phyloP scores from a whole-genome alignment of 257 asterid species.

The Rhazya stricta region DNA sequence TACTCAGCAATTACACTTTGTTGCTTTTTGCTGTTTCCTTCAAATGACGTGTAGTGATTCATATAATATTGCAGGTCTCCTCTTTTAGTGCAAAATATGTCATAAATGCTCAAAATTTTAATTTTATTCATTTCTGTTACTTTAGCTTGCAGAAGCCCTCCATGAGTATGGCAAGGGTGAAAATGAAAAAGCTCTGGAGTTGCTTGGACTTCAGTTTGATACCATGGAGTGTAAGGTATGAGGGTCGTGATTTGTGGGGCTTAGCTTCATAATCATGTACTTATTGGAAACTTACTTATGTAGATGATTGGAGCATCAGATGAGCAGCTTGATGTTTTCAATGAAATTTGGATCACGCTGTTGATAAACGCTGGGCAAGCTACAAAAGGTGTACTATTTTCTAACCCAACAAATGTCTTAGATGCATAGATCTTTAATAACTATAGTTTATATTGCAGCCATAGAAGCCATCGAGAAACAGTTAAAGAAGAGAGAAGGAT shows the following conservation, averaged over 20 bases:
- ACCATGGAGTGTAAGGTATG: slow-evolving; percentile 61
- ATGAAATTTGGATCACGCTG: slow-evolving; percentile 56
- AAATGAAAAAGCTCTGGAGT: slow-evolving; percentile 47
- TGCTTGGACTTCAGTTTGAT: slow-evolving; percentile 59
- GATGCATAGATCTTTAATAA: slow-evolving; percentile 9
- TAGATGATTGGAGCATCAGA: slow-evolving; percentile 95
- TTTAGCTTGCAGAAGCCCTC: slow-evolving; percentile 85
- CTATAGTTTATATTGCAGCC: slow-evolving; percentile 38
- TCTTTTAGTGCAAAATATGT: not conserved
- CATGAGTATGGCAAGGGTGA: slow-evolving; percentile 66
- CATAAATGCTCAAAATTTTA: not conserved
- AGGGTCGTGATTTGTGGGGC: not conserved
- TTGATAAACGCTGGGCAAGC: slow-evolving; percentile 58
- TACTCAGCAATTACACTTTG: not conserved
- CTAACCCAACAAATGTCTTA: not conserved
- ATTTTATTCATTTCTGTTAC: slow-evolving; percentile 7
- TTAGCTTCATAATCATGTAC: not conserved
- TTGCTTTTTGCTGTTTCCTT: not conserved
- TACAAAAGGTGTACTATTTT: slow-evolving; percentile 35
- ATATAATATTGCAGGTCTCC: not conserved
- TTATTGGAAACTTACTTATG: slow-evolving; percentile 14
- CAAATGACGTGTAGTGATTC: not conserved
- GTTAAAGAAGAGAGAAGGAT: slow-evolving; percentile 61
- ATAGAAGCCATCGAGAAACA: slow-evolving; percentile 61
- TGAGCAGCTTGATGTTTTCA: slow-evolving; percentile 87